Conservation (phyloP, 805 yeast genomes). For the Kodamaea hsintzibuensis region DNA sequence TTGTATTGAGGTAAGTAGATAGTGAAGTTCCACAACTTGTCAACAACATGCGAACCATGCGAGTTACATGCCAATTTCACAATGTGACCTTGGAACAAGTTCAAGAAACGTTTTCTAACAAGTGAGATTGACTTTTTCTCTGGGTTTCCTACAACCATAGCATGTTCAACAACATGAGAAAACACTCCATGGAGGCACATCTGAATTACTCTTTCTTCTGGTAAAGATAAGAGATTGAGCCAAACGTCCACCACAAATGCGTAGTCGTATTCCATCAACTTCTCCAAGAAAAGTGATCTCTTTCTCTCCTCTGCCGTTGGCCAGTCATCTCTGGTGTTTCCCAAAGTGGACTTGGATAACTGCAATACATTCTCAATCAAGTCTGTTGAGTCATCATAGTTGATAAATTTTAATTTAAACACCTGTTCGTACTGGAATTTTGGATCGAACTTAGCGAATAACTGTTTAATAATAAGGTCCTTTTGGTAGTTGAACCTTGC, state of each 20-base stretch:
- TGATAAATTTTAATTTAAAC: conserved; percentile 14
- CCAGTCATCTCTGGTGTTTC: conserved; percentile 85
- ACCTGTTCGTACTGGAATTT: conserved; percentile 11
- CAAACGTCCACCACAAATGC: conserved; percentile 57
- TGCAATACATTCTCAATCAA: conserved; percentile 69
- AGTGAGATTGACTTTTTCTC: conserved; percentile 49
- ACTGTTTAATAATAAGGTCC: conserved; percentile 55
- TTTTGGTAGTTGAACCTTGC: conserved; percentile 57
- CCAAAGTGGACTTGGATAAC: conserved; percentile 69
- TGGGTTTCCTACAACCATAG: conserved; percentile 46
- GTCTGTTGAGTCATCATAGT: conserved; percentile 41
- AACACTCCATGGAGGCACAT: conserved; percentile 90
- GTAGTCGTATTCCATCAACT: conserved; percentile 67
- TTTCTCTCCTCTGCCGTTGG: conserved; percentile 89
- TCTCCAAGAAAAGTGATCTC: conserved; percentile 71
- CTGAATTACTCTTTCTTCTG: conserved; percentile 60
- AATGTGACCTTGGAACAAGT: conserved; percentile 55
- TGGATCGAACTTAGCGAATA: conserved; percentile 43
- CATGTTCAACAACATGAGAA: conserved; percentile 79
- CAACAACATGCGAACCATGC: conserved; percentile 89
- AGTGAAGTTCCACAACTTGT: conserved; percentile 79
- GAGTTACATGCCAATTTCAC: conserved; percentile 75
- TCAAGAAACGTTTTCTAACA: conserved; percentile 67
- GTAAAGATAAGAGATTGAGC: conserved; percentile 59
- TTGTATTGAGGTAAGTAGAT: conserved; percentile 77